Percentiles rank a stretch among this genome's conserved stretches.
These are phyloP conservation scores for Aspergillus carbonarius DNA, from an alignment of 2,329 filamentous ascomycete genomes.

Conservation along the genomic window DNA sequence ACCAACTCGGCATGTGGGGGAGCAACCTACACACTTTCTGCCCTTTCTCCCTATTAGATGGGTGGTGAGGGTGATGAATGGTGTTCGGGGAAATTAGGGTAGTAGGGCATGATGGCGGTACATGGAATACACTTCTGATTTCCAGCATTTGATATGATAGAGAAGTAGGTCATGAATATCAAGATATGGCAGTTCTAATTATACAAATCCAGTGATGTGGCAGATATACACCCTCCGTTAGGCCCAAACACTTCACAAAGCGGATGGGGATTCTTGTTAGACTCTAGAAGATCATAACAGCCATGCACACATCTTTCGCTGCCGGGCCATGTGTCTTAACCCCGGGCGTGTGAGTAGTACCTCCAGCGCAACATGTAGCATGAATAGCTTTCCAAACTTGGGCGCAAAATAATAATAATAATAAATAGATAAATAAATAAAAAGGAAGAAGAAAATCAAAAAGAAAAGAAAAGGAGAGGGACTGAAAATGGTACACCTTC, in stretches of 20 bases:
- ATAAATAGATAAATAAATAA: too few species aligned
- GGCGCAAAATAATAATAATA: too few species aligned
- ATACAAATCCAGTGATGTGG: background rate
- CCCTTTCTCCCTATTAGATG: background rate
- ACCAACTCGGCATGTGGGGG: background rate
- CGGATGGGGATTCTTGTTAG: background rate
- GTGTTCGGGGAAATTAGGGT: background rate
- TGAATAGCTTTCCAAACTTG: background rate
- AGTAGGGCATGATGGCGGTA: background rate
- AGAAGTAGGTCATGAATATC: background rate
- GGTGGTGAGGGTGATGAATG: background rate
- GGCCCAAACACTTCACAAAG: background rate
- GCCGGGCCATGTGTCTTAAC: background rate
- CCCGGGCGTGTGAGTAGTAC: background rate
- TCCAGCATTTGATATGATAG: background rate
- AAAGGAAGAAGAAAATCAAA: background rate
- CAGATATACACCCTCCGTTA: background rate
- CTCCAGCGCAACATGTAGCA: background rate
- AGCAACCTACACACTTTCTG: background rate
- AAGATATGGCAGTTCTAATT: background rate
- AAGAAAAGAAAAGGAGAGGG: slow-evolving; percentile 1
- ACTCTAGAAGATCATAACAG: background rate
- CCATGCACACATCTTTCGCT: background rate
- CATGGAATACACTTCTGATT: background rate
- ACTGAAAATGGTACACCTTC: background rate